Evolutionary conservation across 164 flowering plant genomes (phyloP).

Genomic region (Chimonanthus praecox): DNA sequence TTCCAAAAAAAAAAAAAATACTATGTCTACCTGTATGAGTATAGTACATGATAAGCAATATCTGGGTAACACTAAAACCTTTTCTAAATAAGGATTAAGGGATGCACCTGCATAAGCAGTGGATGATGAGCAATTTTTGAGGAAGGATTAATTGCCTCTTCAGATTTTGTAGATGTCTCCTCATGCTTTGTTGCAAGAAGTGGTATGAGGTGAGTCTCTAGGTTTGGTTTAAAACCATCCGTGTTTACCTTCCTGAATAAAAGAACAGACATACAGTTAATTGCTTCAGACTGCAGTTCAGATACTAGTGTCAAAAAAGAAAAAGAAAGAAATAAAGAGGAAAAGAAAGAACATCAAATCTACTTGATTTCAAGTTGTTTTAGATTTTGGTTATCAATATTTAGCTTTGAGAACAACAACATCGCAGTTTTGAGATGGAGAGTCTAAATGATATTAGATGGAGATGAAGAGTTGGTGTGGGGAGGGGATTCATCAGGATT

Average conservation of each 20-base stretch:
- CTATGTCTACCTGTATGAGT: background rate
- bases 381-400: no score
- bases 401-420: no score
- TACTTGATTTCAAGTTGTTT: no score
- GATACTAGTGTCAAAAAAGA: no score
- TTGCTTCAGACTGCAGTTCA: no score
- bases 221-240: slow-evolving; percentile 91
- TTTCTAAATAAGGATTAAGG: slow-evolving; percentile 2
- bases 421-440: no score
- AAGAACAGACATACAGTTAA: slow-evolving; percentile 5
- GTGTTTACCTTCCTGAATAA: slow-evolving; percentile 67
- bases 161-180: slow-evolving; percentile 39
- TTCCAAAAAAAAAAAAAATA: no score
- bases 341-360: no score
- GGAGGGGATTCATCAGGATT: no score
- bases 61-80: background rate
- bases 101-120: slow-evolving; percentile 65
- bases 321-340: no score
- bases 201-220: slow-evolving; percentile 90
- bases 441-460: no score
- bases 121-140: slow-evolving; percentile 72
- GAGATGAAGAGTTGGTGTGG: no score
- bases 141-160: slow-evolving; percentile 34
- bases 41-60: background rate
- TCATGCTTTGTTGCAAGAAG: slow-evolving; percentile 65